Base-by-base conservation (phyloP, 495 filamentous ascomycete genomes). In the Chaetomium tenue region DNA sequence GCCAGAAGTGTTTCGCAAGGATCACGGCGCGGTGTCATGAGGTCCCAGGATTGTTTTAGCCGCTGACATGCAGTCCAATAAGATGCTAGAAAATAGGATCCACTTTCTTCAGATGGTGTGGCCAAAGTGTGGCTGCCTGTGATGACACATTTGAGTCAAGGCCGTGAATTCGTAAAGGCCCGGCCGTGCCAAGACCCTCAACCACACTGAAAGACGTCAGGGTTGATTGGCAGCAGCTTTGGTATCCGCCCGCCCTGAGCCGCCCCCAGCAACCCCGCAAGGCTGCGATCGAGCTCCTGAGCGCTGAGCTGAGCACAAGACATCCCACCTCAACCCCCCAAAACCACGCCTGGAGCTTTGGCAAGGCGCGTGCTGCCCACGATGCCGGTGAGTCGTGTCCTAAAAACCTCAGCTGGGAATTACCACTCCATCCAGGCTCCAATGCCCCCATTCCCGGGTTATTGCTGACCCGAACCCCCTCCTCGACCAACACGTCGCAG, bases 401-500 rank as follows among this genome's bases (percentile, higher is more conserved):
- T 33, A 28, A 40, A 54, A 26, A 9, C 48, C 42, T 26, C 30
- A 16, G 23, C 56, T 9, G 0, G 46, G 44, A 46, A 44, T 20
- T 22, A 9, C 39, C 2, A n/a, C 11, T 44, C 39, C 39, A 28
- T 12, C 5, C n/a, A 20, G 28, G 9, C 42, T 50, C 30, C 58
- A 37, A 9, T 58, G 40, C 33, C 66, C 57, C 58, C 51, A n/a
- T n/a, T 9, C 11, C 5, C 15, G n/a, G 33, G 33, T 37, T 37
- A 1, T 37, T 59, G 15, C 30, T 44, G n/a, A 61, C 26, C 52
- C 40, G 40, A 44, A 2, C 40, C 13, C 1, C 28, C 28, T 2
- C 28, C 20, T 20, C 46, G n/a, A 50, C 18, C 48, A 12, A 37
- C n/a, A 30, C 18, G 3, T 30, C 46, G n/a, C 74, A 96, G 91